phyloP scores from a whole-genome alignment of 768 basidiomycete species.

The Daedaleopsis nitida region DNA sequence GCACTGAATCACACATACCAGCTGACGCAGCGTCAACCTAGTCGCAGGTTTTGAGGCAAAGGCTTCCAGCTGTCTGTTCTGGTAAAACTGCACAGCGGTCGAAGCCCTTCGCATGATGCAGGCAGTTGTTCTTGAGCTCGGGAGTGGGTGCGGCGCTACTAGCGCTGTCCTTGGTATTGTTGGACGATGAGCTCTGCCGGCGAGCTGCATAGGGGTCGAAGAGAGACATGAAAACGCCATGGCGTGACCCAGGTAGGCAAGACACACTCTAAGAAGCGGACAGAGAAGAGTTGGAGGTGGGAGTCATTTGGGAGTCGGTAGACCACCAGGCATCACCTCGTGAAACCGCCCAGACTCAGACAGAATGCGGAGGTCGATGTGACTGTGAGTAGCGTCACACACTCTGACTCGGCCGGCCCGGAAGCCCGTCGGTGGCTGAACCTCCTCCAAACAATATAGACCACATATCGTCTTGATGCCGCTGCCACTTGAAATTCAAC shows the following conservation, averaged over 20 bases:
- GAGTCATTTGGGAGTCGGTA: slow-evolving; percentile 17
- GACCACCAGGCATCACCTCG: not conserved
- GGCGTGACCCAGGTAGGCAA: slow-evolving; percentile 6
- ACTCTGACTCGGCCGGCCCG: not conserved
- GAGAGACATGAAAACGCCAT: slow-evolving; percentile 4
- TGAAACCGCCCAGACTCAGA: not conserved
- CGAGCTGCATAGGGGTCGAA: slow-evolving; percentile 2
- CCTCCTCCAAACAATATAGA: too few relatives aligned
- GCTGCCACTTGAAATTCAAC: too few relatives aligned
- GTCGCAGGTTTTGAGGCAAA: slow-evolving; percentile 78
- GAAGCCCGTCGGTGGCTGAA: slow-evolving; percentile 10
- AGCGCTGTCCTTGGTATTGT: not conserved
- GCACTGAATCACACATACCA: slow-evolving; percentile 46
- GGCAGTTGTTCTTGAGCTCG: not conserved
- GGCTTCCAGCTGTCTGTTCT: slow-evolving; percentile 78
- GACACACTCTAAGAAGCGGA: not conserved
- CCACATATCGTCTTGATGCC: too few relatives aligned
- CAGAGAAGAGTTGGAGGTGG: not conserved
- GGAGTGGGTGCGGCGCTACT: not conserved
- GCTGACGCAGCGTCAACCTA: slow-evolving; percentile 73
- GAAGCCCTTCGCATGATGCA: not conserved
- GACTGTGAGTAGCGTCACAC: slow-evolving; percentile 8
- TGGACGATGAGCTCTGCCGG: not conserved
- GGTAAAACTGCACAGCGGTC: slow-evolving; percentile 58
- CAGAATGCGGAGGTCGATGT: not conserved